phyloP scores from a whole-genome alignment of 768 basidiomycete species.

The Hemileccinum rubropunctum region DNA sequence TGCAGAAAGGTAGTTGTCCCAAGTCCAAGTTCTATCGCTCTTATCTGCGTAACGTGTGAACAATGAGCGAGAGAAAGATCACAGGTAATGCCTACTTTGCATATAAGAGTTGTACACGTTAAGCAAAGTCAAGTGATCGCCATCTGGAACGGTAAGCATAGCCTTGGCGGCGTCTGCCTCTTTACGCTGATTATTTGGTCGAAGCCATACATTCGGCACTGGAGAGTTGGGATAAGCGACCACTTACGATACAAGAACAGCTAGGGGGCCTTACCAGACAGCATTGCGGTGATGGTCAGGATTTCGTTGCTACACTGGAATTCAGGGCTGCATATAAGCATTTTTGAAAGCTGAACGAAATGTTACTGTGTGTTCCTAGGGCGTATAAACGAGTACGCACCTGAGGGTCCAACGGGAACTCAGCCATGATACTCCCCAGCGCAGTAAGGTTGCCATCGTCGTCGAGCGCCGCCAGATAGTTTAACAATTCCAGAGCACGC shows the following conservation, averaged over 20 bases:
- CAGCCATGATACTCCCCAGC: slow-evolving; percentile 90
- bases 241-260: not conserved
- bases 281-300: slow-evolving; percentile 92
- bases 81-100: slow-evolving; percentile 52
- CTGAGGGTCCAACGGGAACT: slow-evolving; percentile 98
- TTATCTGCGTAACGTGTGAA: slow-evolving; percentile 46
- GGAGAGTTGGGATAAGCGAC: not conserved
- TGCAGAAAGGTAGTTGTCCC: slow-evolving; percentile 82
- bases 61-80: not conserved
- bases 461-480: slow-evolving; percentile 89
- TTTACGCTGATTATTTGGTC: slow-evolving; percentile 82
- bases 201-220: slow-evolving; percentile 90
- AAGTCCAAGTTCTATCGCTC: slow-evolving; percentile 84
- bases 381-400: slow-evolving; percentile 35
- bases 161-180: slow-evolving; percentile 95
- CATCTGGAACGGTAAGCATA: slow-evolving; percentile 83
- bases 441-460: slow-evolving; percentile 90
- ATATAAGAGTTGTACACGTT: slow-evolving; percentile 95
- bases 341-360: slow-evolving; percentile 72
- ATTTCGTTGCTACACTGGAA: slow-evolving; percentile 97
- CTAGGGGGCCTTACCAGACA: slow-evolving; percentile 64
- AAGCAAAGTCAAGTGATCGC: slow-evolving; percentile 93
- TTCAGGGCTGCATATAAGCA: slow-evolving; percentile 91
- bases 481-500: slow-evolving; percentile 92
- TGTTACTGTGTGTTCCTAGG: not conserved